These are phyloP conservation scores for Diaporthe sp. DNA, from an alignment of 2,329 filamentous ascomycete genomes.

Conservation along the genomic window DNA sequence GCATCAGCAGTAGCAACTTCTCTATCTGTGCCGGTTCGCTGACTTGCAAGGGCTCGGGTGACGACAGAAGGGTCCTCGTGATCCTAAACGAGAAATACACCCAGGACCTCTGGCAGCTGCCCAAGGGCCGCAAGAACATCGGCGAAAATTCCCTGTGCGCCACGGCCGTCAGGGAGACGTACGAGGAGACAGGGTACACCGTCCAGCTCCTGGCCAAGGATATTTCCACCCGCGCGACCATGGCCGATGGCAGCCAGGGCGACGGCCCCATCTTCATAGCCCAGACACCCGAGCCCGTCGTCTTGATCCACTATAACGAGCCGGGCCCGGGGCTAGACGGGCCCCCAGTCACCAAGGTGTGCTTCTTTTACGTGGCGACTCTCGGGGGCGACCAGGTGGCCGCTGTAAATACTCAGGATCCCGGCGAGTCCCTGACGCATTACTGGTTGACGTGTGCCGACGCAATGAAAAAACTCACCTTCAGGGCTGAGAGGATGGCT, in stretches of 20 bases:
- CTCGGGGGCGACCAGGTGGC: slow-evolving; percentile 41
- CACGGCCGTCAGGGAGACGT: slow-evolving; percentile 57
- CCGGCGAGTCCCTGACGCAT: slow-evolving; percentile 43
- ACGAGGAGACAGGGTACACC: slow-evolving; percentile 58
- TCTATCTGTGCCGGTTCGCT: slow-evolving; percentile 60
- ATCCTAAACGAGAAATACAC: slow-evolving; percentile 54
- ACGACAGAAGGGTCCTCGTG: slow-evolving; percentile 51
- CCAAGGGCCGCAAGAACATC: slow-evolving; percentile 61
- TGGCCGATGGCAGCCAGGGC: slow-evolving; percentile 26
- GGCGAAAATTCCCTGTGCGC: slow-evolving; percentile 51
- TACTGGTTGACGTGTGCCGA: slow-evolving; percentile 40
- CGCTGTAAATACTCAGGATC: slow-evolving; percentile 43
- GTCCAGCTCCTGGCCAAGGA: slow-evolving; percentile 51
- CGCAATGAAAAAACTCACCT: slow-evolving; percentile 39
- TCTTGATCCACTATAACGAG: slow-evolving; percentile 49
- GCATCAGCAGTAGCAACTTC: slow-evolving; percentile 53
- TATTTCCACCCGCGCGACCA: slow-evolving; percentile 56
- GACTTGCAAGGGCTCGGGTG: slow-evolving; percentile 49
- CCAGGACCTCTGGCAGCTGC: slow-evolving; percentile 54
- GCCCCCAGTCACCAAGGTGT: slow-evolving; percentile 47
- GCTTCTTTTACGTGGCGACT: slow-evolving; percentile 53
- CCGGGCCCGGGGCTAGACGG: slow-evolving; percentile 43
- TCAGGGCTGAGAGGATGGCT: slow-evolving; percentile 40
- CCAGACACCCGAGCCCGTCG: slow-evolving; percentile 49
- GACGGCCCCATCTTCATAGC: slow-evolving; percentile 22